These are phyloP conservation scores for Xylaria bambusicola DNA, from an alignment of 495 filamentous ascomycete genomes.

Conservation along the genomic window DNA sequence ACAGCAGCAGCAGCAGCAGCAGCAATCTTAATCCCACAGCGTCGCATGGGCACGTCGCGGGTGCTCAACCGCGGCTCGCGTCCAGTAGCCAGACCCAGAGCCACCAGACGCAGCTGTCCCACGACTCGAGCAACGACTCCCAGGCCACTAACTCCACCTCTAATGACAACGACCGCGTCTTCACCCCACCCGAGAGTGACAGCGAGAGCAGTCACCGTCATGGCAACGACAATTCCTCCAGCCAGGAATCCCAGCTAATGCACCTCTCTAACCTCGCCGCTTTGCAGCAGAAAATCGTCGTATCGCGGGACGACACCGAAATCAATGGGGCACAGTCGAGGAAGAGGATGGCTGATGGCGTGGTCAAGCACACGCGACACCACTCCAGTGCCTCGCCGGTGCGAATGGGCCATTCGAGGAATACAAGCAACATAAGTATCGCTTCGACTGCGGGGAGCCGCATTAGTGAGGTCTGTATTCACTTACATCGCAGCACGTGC, in stretches of 20 bases:
- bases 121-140: constrained; percentile 43
- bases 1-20: too few species aligned
- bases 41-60: not conserved
- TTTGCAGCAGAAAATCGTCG: constrained; percentile 48
- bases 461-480: constrained; percentile 69
- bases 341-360: constrained; percentile 68
- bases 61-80: constrained; percentile 17
- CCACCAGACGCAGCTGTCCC: constrained; percentile 27
- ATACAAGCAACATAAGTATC: constrained; percentile 60
- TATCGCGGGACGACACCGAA: constrained; percentile 30
- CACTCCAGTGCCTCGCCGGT: constrained; percentile 42
- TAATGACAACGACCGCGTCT: constrained; percentile 45
- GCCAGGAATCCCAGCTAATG: constrained; percentile 51
- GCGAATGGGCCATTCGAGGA: constrained; percentile 63
- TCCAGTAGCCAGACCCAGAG: constrained; percentile 20
- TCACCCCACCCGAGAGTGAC: constrained; percentile 51
- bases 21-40: not conserved
- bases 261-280: constrained; percentile 58
- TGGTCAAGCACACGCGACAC: constrained; percentile 54
- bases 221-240: constrained; percentile 39
- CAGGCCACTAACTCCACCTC: constrained; percentile 42
- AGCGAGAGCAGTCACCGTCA: constrained; percentile 40
- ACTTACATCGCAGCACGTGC: not conserved
- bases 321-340: constrained; percentile 36
- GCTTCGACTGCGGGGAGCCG: constrained; percentile 60